phyloP scores from a whole-genome alignment of 129 eudicot species.

The Tagetes patula region DNA sequence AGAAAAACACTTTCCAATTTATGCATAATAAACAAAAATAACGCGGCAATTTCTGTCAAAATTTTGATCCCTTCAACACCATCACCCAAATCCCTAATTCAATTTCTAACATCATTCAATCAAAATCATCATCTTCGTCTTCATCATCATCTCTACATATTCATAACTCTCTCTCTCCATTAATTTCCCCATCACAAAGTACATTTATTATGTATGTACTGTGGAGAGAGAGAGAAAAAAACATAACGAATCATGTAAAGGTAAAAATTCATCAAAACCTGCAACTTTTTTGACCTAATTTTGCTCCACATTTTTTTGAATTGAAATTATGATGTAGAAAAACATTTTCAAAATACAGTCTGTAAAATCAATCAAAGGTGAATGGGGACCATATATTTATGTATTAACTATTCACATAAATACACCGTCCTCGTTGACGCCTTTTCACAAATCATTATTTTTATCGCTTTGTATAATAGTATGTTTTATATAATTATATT shows the following conservation, averaged over 20 bases:
- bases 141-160: slow-evolving; percentile 30
- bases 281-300: slow-evolving; percentile 1
- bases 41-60: slow-evolving; percentile 36
- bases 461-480: neutral
- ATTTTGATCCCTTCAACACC: slow-evolving; percentile 23
- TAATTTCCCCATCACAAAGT: slow-evolving; percentile 21
- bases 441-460: slow-evolving; percentile 25
- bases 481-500: neutral
- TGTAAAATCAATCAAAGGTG: slow-evolving; percentile 32
- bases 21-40: slow-evolving; percentile 26
- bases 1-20: neutral
- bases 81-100: slow-evolving; percentile 21
- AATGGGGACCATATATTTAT: slow-evolving; percentile 31
- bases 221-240: slow-evolving; percentile 23
- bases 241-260: slow-evolving; percentile 18
- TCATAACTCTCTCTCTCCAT: slow-evolving; percentile 29
- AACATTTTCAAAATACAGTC: slow-evolving; percentile 36
- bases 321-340: slow-evolving; percentile 17
- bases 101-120: neutral
- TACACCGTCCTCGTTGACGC: slow-evolving; percentile 39
- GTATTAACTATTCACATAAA: slow-evolving; percentile 30
- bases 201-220: slow-evolving; percentile 29
- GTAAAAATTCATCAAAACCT: slow-evolving; percentile 19
- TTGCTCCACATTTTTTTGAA: neutral
- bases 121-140: slow-evolving; percentile 11